A percentile compares a stretch with the other conserved stretches of the same genome.
phyloP scores from a whole-genome alignment of 176 grass and related monocot species.

The Chrysopogon serrulatus region DNA sequence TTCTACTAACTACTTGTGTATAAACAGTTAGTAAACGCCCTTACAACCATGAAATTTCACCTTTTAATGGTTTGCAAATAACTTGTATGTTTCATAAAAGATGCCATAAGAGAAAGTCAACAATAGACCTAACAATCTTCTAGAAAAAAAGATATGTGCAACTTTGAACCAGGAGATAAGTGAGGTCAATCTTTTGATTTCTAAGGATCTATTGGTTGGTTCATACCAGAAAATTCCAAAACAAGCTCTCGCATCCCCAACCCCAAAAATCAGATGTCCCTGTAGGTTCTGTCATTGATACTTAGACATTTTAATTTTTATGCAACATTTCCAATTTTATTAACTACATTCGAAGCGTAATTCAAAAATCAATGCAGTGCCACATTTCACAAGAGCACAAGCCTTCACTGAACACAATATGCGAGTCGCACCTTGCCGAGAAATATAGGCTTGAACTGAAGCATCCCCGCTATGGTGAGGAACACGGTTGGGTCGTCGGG shows the following conservation, averaged over 20 bases:
- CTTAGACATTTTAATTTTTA: neutral
- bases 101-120: no score
- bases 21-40: neutral
- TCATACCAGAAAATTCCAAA: neutral
- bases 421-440: constrained; percentile 67
- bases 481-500: constrained; percentile 89
- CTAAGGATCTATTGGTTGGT: neutral
- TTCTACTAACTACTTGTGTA: neutral
- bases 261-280: neutral
- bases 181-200: neutral
- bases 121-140: neutral
- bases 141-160: neutral
- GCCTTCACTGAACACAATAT: neutral
- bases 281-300: neutral
- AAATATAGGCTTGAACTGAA: constrained; percentile 98
- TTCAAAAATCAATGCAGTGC: neutral
- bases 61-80: neutral
- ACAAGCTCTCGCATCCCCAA: neutral
- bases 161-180: neutral
- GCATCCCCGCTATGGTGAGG: constrained; percentile 98
- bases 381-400: neutral
- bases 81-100: neutral
- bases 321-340: neutral
- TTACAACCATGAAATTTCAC: neutral
- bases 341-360: neutral